Evolutionary conservation across 345 rosid genomes (phyloP).

Genomic region (Carallia brachiata): DNA sequence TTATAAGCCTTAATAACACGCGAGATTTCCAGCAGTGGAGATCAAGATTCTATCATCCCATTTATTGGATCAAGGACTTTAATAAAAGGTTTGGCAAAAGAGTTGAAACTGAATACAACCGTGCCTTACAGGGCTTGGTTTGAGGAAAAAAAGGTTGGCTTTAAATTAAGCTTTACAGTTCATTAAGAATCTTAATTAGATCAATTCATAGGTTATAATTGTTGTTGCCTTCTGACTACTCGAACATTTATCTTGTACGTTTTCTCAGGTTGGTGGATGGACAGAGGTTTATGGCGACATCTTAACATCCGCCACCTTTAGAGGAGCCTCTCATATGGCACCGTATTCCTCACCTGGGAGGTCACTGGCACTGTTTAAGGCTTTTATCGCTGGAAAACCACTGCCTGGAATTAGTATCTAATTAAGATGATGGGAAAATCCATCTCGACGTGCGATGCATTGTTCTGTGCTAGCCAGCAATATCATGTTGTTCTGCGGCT

Average conservation of each 20-base stretch:
- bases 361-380: constrained; percentile 9
- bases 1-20: background rate
- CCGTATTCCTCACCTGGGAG: constrained; percentile 19
- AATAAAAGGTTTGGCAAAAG: constrained; percentile 6
- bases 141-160: constrained; percentile 19
- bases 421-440: too few relatives aligned
- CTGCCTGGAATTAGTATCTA: too few relatives aligned
- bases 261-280: constrained; percentile 22
- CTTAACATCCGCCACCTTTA: constrained; percentile 15
- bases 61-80: constrained; percentile 13
- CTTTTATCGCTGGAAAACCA: constrained; percentile 11
- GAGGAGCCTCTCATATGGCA: constrained; percentile 20
- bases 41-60: constrained; percentile 25
- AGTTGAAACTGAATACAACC: constrained; percentile 10
- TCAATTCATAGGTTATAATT: too few relatives aligned
- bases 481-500: too few relatives aligned
- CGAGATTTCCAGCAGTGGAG: constrained; percentile 13
- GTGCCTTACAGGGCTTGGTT: constrained; percentile 14
- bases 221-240: too few relatives aligned
- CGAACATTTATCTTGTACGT: too few relatives aligned
- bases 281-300: constrained; percentile 17
- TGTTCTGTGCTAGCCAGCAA: too few relatives aligned
- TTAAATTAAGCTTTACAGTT: background rate
- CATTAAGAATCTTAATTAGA: too few relatives aligned
- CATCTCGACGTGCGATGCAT: too few relatives aligned